Evolutionary conservation across 768 basidiomycete species (phyloP).

Genomic region (Boletus subcaerulescens): DNA sequence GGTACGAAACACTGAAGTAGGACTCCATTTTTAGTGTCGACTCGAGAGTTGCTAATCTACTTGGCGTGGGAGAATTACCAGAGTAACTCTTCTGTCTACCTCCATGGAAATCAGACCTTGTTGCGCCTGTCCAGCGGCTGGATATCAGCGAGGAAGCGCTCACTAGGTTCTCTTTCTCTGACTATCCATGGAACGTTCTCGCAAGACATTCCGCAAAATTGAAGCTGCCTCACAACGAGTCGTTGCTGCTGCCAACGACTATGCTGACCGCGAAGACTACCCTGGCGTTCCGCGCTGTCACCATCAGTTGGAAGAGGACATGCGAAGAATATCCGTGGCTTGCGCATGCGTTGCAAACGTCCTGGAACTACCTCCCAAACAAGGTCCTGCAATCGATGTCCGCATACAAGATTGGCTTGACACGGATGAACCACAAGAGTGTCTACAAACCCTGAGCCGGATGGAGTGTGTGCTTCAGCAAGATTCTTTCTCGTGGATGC

Average conservation of each 20-base stretch:
- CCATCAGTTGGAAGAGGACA: constrained; percentile 2
- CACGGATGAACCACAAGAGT: background rate
- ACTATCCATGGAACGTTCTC: constrained; percentile 5
- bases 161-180: too few species aligned
- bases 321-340: constrained; percentile 6
- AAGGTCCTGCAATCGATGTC: background rate
- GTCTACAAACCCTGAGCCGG: background rate
- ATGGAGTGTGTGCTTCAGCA: background rate
- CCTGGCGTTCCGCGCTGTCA: background rate
- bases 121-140: too few species aligned
- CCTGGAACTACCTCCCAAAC: background rate
- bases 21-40: too few species aligned
- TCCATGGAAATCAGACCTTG: too few species aligned
- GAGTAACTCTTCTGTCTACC: too few species aligned
- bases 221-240: background rate
- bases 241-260: background rate
- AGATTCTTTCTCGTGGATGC: background rate
- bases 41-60: too few species aligned
- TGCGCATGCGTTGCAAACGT: background rate
- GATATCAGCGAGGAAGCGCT: too few species aligned
- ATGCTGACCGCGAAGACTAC: background rate
- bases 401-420: constrained; percentile 1
- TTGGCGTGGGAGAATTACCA: too few species aligned
- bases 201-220: background rate
- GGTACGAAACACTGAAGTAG: too few species aligned